Evolutionary conservation across 192 early-diverging fungal genomes (phyloP).

Genomic region (Umbelopsis isabellina): DNA sequence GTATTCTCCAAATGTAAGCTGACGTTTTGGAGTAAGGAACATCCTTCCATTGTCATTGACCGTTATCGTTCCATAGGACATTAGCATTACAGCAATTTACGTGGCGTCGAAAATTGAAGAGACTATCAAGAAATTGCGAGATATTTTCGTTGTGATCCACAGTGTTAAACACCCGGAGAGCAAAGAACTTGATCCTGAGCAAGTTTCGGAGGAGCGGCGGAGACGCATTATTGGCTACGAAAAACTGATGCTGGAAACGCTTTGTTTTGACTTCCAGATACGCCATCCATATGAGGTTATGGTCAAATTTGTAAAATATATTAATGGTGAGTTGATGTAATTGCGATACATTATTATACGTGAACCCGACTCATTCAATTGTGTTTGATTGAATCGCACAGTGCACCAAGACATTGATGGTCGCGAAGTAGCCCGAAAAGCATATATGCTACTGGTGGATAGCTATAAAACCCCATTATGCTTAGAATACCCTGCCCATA

Average conservation of each 20-base stretch:
- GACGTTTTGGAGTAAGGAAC: neutral
- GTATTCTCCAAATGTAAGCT: constrained; percentile 47
- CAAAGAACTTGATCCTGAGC: constrained; percentile 58
- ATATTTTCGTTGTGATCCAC: constrained; percentile 71
- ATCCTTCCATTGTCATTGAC: neutral
- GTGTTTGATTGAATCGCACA: neutral
- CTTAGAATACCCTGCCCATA: constrained; percentile 65
- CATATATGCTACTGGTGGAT: constrained; percentile 34
- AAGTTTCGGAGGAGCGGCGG: constrained; percentile 72
- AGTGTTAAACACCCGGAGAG: constrained; percentile 50
- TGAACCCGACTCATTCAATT: neutral
- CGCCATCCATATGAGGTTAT: constrained; percentile 70
- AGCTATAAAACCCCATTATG: constrained; percentile 62
- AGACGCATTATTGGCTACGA: constrained; percentile 67
- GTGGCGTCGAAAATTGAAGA: constrained; percentile 89
- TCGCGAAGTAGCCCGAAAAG: constrained; percentile 46
- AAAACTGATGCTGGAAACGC: constrained; percentile 72
- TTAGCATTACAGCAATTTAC: constrained; percentile 72
- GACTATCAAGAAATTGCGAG: constrained; percentile 81
- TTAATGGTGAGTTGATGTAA: constrained; percentile 49
- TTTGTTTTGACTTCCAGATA: constrained; percentile 84
- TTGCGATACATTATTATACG: neutral
- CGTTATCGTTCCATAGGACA: constrained; percentile 40
- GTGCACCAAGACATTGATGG: constrained; percentile 39
- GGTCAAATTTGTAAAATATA: constrained; percentile 71